Evolutionary conservation across 1,139 yeast species (phyloP).

Genomic region (Geotrichum aggregatum): DNA sequence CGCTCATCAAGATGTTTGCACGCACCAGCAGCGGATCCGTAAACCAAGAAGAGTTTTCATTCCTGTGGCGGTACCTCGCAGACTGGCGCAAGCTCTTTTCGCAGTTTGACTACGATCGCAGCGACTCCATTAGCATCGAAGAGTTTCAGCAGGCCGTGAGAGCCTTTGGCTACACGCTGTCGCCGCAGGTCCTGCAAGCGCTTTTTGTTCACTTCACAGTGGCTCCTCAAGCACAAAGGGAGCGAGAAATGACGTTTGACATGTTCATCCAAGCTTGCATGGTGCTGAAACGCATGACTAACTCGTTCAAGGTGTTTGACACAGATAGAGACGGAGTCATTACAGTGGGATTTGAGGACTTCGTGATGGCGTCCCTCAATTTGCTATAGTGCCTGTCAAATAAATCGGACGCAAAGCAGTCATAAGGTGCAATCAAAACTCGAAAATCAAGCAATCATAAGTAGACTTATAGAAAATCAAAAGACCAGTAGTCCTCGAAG

Average conservation of each 20-base stretch:
- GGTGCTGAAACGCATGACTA: constrained; percentile 72
- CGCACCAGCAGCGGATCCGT: constrained; percentile 47
- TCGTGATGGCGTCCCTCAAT: constrained; percentile 38
- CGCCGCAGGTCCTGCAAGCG: constrained; percentile 57
- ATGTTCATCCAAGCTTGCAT: constrained; percentile 77
- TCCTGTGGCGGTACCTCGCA: constrained; percentile 67
- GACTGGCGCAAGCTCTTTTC: constrained; percentile 67
- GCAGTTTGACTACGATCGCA: constrained; percentile 57
- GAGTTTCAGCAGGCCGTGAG: constrained; percentile 63
- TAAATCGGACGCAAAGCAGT: too few species aligned
- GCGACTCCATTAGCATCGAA: constrained; percentile 60
- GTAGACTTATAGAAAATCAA: too few species aligned
- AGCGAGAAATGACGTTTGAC: constrained; percentile 70
- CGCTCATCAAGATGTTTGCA: constrained; percentile 65
- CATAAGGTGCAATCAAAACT: too few species aligned
- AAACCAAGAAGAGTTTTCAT: constrained; percentile 64
- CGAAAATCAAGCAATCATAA: too few species aligned
- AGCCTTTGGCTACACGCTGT: constrained; percentile 65
- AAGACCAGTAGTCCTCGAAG: too few species aligned
- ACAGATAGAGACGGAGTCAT: constrained; percentile 72
- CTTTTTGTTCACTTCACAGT: constrained; percentile 56
- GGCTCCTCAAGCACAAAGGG: constrained; percentile 34
- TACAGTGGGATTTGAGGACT: constrained; percentile 72
- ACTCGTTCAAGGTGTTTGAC: constrained; percentile 73
- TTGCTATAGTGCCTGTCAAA: too few species aligned